A percentile compares a stretch with the other conserved stretches of the same genome.
Conservation (phyloP, 768 basidiomycete genomes). For the Collybia sp. region DNA sequence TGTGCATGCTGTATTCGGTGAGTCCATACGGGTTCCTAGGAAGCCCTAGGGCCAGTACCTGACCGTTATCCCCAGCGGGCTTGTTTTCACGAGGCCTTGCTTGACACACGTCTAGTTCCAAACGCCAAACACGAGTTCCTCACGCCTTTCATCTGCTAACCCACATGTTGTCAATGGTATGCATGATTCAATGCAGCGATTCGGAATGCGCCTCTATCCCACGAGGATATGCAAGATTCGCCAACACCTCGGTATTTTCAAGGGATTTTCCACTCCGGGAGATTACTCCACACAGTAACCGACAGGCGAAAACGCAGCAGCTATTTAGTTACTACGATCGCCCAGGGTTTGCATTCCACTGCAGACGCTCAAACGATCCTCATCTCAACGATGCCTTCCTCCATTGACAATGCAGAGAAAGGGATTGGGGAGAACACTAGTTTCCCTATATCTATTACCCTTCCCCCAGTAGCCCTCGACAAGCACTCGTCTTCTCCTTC, state of each 20-base stretch:
- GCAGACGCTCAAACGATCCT: not conserved
- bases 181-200: not conserved
- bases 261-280: constrained; percentile 24
- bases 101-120: constrained; percentile 1
- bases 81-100: not conserved
- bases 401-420: constrained; percentile 33
- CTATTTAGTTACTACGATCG: constrained; percentile 12
- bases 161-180: not conserved
- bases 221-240: constrained; percentile 17
- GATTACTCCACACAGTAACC: constrained; percentile 25
- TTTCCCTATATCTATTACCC: constrained; percentile 15
- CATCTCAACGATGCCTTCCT: constrained; percentile 11
- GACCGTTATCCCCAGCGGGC: not conserved
- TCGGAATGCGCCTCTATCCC: constrained; percentile 3
- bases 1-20: no score
- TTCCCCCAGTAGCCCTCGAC: constrained; percentile 9
- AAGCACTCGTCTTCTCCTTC: constrained; percentile 2
- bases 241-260: constrained; percentile 34
- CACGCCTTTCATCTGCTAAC: not conserved
- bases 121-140: constrained; percentile 9
- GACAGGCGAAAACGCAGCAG: constrained; percentile 12
- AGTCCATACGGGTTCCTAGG: no score
- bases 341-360: constrained; percentile 2
- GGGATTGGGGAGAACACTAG: constrained; percentile 23
- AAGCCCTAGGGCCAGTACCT: no score